phyloP scores from a whole-genome alignment of 371 early-diverging fungal species.

The Mucor indicus region DNA sequence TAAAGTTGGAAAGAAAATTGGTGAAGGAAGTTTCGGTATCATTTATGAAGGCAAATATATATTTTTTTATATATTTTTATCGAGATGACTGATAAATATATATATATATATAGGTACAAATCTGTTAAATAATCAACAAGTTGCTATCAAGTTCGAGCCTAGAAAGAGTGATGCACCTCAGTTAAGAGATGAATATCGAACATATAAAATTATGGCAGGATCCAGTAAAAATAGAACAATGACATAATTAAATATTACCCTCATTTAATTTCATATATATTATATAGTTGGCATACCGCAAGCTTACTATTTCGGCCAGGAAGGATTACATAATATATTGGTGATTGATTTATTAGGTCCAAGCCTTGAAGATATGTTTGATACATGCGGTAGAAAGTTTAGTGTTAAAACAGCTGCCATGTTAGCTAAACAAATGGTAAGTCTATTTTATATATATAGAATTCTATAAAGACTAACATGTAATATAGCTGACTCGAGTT shows the following conservation, averaged over 20 bases:
- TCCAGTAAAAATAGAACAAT: slow-evolving; percentile 38
- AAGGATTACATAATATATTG: slow-evolving; percentile 90
- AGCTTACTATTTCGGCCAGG: slow-evolving; percentile 92
- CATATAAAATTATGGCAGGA: slow-evolving; percentile 84
- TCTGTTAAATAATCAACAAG: slow-evolving; percentile 75
- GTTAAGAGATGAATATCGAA: slow-evolving; percentile 89
- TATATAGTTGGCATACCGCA: slow-evolving; percentile 76
- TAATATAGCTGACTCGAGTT: slow-evolving; percentile 71
- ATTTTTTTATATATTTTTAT: too few species aligned
- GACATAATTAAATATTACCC: background rate
- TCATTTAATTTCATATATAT: background rate
- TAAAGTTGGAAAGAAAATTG: slow-evolving; percentile 91
- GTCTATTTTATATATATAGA: background rate
- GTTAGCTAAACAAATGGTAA: slow-evolving; percentile 93
- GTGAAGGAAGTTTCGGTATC: slow-evolving; percentile 94
- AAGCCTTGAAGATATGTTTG: slow-evolving; percentile 94
- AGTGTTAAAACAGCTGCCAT: slow-evolving; percentile 89
- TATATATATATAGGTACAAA: slow-evolving; percentile 51
- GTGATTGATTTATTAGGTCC: slow-evolving; percentile 96
- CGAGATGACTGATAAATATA: background rate
- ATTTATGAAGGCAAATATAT: slow-evolving; percentile 87
- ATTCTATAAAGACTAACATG: background rate
- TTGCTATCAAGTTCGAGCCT: slow-evolving; percentile 94
- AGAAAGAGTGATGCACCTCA: slow-evolving; percentile 94
- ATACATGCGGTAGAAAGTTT: slow-evolving; percentile 87